Conservation (phyloP, 768 basidiomycete species). For the Saitozyma podzolica region DNA sequence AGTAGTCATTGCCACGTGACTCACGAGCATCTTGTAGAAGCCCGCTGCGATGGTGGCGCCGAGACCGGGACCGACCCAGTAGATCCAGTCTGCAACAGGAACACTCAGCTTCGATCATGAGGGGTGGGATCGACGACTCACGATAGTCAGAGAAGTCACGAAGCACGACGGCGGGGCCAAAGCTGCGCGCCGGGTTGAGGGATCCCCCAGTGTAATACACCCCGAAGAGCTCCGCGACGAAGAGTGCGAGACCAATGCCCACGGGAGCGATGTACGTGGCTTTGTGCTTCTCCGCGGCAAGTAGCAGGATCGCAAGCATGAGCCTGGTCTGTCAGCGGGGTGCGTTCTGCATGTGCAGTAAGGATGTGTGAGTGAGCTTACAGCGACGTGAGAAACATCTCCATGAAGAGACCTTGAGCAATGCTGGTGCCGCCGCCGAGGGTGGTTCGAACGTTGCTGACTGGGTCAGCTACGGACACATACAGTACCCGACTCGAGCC, state of each 20-base stretch:
- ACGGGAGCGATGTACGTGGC: slow-evolving; percentile 56
- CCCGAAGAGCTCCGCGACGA: slow-evolving; percentile 50
- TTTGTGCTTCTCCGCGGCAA: slow-evolving; percentile 53
- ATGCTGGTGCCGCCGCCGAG: slow-evolving; percentile 46
- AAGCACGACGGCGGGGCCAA: slow-evolving; percentile 48
- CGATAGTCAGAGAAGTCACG: slow-evolving; percentile 36
- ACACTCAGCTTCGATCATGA: not conserved
- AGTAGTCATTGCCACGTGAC: slow-evolving; percentile 2
- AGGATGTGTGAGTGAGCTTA: slow-evolving; percentile 15
- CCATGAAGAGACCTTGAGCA: slow-evolving; percentile 52
- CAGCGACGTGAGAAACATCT: slow-evolving; percentile 53
- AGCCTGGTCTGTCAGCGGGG: slow-evolving; percentile 5
- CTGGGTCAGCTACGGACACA: not conserved
- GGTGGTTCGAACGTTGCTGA: slow-evolving; percentile 35
- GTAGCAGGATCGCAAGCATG: slow-evolving; percentile 31
- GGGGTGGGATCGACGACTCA: slow-evolving; percentile 11
- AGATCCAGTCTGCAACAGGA: slow-evolving; percentile 44
- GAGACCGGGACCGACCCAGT: slow-evolving; percentile 47
- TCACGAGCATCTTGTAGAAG: slow-evolving; percentile 50
- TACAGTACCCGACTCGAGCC: no score
- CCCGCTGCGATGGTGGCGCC: slow-evolving; percentile 49
- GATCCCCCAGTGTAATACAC: slow-evolving; percentile 53
- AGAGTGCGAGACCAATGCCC: slow-evolving; percentile 54
- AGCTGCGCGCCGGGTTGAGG: slow-evolving; percentile 48
- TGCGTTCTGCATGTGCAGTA: not conserved